These are phyloP conservation scores for Diatrype stigma DNA, from an alignment of 2,329 filamentous ascomycete genomes.

Conservation along the genomic window DNA sequence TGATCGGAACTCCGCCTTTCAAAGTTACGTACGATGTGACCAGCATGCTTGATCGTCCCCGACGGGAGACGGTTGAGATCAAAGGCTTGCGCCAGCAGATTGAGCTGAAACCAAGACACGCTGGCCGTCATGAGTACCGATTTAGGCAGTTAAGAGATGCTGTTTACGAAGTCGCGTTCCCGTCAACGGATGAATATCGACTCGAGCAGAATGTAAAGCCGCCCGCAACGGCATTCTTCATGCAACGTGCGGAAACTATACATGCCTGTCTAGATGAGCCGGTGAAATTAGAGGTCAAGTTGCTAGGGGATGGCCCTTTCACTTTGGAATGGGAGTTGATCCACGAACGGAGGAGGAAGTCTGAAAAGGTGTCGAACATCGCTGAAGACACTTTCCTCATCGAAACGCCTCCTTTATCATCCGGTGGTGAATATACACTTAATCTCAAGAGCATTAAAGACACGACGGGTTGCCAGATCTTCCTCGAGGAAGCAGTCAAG, in stretches of 20 bases:
- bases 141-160: slow-evolving; percentile 78
- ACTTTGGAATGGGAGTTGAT: slow-evolving; percentile 88
- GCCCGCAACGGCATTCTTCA: slow-evolving; percentile 74
- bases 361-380: slow-evolving; percentile 62
- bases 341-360: slow-evolving; percentile 79
- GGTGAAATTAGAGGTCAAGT: slow-evolving; percentile 67
- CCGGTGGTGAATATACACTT: slow-evolving; percentile 87
- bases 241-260: slow-evolving; percentile 48
- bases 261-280: slow-evolving; percentile 80
- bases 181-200: slow-evolving; percentile 23
- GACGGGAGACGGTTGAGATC: slow-evolving; percentile 53
- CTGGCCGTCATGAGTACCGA: slow-evolving; percentile 81
- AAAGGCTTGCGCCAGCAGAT: slow-evolving; percentile 76
- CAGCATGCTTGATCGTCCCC: slow-evolving; percentile 53
- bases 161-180: slow-evolving; percentile 63
- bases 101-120: slow-evolving; percentile 74
- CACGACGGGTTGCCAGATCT: slow-evolving; percentile 78
- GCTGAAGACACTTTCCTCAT: slow-evolving; percentile 63
- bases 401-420: slow-evolving; percentile 66
- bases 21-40: slow-evolving; percentile 72
- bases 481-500: slow-evolving; percentile 78
- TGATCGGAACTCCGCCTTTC: slow-evolving; percentile 91
- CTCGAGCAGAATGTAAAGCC: slow-evolving; percentile 92
- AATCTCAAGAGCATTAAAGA: slow-evolving; percentile 84
- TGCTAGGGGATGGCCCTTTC: slow-evolving; percentile 83